A percentile compares a stretch with the other conserved stretches of the same genome.
These are phyloP conservation scores for maize (Zea mays) DNA, from an alignment of 176 grass and related monocot species.

Conservation along the genomic window DNA sequence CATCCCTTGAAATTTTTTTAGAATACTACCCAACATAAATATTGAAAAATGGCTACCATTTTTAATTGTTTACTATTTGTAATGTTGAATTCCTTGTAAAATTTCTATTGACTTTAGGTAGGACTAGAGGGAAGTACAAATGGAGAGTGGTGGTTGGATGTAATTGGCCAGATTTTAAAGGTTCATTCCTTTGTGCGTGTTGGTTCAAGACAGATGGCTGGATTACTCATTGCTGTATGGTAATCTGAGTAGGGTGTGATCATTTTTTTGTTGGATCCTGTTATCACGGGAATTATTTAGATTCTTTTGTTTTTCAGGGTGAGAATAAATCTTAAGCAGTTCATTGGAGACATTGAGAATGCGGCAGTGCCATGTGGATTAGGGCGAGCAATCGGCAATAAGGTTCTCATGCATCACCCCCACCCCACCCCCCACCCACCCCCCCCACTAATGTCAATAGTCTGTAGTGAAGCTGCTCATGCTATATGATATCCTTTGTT, in stretches of 20 bases:
- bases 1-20: slow-evolving; percentile 5
- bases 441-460: not conserved
- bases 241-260: slow-evolving; percentile 40
- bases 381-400: slow-evolving; percentile 83
- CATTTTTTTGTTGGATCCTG: slow-evolving; percentile 7
- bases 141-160: slow-evolving; percentile 93
- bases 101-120: slow-evolving; percentile 54
- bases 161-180: slow-evolving; percentile 68
- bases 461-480: not conserved
- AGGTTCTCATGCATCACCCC: slow-evolving; percentile 53
- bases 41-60: not conserved
- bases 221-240: slow-evolving; percentile 87
- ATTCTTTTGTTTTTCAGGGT: slow-evolving; percentile 56
- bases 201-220: slow-evolving; percentile 83
- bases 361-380: slow-evolving; percentile 86
- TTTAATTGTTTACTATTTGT: slow-evolving; percentile 42
- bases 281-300: slow-evolving; percentile 35
- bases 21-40: not conserved
- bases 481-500: not conserved
- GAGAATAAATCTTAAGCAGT: slow-evolving; percentile 68
- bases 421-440: no score
- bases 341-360: slow-evolving; percentile 78
- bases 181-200: slow-evolving; percentile 61
- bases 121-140: slow-evolving; percentile 91
- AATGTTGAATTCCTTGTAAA: slow-evolving; percentile 31